Evolutionary conservation across 768 basidiomycete species (phyloP), one percentile per base, ranked within the genome.

Genomic region (Boletus bicolor): DNA sequence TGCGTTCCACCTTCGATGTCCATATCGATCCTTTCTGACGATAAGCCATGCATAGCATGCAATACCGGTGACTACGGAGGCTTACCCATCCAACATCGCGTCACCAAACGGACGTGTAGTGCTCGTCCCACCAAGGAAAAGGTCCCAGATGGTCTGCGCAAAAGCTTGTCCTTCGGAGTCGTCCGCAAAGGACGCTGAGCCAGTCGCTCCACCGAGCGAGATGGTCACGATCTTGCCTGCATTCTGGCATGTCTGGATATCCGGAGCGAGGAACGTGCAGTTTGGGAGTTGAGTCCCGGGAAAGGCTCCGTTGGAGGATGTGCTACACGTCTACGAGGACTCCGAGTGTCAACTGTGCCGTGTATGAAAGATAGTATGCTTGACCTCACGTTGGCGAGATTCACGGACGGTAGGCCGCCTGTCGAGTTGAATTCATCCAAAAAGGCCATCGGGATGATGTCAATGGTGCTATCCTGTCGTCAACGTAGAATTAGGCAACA

Each of bases 11-110:
- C 76, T 58, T 81, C 80, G 49, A 81, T 77, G 53, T 81, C 80
- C 54, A 81, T 67, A 55, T 81, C 80, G 35, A 80, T 66, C 24
- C 69, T 72, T 44, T 49, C n/a, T 5, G 7, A 44, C 5, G 3
- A 21, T 64, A 11, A 58, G 48, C 32, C 8, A 39, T 11, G 11
- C 46, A n/a, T 26, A 19, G 2, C 26, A 43, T 7, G 32, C 0
- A 12, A 45, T 11, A 7, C 4, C 5, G 4, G 15, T 32, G 32
- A 50, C 1, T 17, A 34, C 15, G 15, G 1, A 60, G 17, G 15
- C 66, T 43, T 42, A 87, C 87, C 89, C 89, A 64, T 90, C 88
- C 14, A 91, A 76, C 50, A 88, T 77, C 8, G 86, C 89, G 53
- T 54, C 66, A 37, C 89, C 89, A 63, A 91, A 91, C 0, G 89